Conservation (phyloP, 805 yeast species). For the Naumovozyma castellii region DNA sequence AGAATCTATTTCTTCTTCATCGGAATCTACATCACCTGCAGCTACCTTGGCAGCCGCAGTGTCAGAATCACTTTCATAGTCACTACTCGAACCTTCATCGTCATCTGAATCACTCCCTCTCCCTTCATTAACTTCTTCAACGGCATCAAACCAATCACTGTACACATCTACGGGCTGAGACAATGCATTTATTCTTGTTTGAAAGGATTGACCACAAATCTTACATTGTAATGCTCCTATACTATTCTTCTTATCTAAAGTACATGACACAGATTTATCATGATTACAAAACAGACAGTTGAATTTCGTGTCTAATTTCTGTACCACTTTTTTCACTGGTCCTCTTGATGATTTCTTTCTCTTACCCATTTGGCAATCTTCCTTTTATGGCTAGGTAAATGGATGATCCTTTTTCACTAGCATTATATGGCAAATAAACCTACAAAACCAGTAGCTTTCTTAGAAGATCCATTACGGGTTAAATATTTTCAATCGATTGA, state of each 20-base stretch:
- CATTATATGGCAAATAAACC: too few relatives aligned
- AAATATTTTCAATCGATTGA: too few relatives aligned
- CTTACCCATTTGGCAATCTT: slow-evolving; percentile 43
- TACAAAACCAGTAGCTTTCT: too few relatives aligned
- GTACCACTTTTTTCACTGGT: slow-evolving; percentile 71
- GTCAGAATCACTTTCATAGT: slow-evolving; percentile 31
- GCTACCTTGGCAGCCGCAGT: slow-evolving; percentile 15
- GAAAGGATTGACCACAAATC: slow-evolving; percentile 89
- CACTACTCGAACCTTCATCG: slow-evolving; percentile 26
- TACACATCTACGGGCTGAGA: slow-evolving; percentile 91
- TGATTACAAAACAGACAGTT: slow-evolving; percentile 93
- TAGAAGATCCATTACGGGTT: too few relatives aligned
- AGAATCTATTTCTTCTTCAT: slow-evolving; percentile 18
- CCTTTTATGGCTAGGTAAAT: too few relatives aligned
- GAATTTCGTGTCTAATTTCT: slow-evolving; percentile 70
- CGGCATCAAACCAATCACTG: slow-evolving; percentile 97
- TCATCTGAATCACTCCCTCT: slow-evolving; percentile 28
- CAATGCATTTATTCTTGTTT: slow-evolving; percentile 64
- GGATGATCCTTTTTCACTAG: too few relatives aligned
- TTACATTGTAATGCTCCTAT: slow-evolving; percentile 83
- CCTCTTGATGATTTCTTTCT: slow-evolving; percentile 77
- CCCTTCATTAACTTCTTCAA: slow-evolving; percentile 49
- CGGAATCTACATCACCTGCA: slow-evolving; percentile 7
- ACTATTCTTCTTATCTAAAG: slow-evolving; percentile 75
- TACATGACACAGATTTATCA: slow-evolving; percentile 82